These are phyloP conservation scores for Pestalotiopsis sp. DNA, from an alignment of 2,329 filamentous ascomycete species.

Conservation along the genomic window DNA sequence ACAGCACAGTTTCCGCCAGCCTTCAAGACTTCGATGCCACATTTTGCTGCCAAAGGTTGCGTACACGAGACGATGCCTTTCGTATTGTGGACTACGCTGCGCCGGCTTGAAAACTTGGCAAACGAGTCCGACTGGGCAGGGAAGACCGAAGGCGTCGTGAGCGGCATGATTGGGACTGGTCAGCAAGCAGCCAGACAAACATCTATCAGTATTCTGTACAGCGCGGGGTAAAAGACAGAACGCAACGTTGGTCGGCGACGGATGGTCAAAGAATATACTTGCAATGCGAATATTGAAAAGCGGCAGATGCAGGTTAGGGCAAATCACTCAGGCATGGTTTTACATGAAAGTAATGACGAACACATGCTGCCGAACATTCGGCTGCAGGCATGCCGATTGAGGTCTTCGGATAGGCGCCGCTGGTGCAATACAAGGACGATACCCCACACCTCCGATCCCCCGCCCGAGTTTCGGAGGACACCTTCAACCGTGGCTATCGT, in stretches of 20 bases:
- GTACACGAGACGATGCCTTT: conserved; percentile 89
- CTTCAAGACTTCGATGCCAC: conserved; percentile 81
- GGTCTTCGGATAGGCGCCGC: conserved; percentile 2
- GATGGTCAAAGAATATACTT: background rate
- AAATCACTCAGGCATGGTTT: background rate
- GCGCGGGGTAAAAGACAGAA: background rate
- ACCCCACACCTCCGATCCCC: conserved; percentile 4
- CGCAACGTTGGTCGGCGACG: background rate
- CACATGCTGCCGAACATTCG: background rate
- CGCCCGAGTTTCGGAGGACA: conserved; percentile 7
- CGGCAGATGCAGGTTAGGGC: background rate
- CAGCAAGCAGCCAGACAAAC: background rate
- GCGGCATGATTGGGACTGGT: conserved; percentile 41
- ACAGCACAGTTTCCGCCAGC: conserved; percentile 93
- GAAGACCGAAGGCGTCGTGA: conserved; percentile 48
- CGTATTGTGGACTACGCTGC: conserved; percentile 91
- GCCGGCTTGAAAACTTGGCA: conserved; percentile 71
- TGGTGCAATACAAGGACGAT: background rate
- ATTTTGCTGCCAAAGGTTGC: conserved; percentile 86
- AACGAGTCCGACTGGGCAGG: conserved; percentile 51
- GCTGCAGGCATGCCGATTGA: background rate
- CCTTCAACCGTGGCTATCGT: background rate
- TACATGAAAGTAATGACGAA: background rate
- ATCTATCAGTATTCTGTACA: too few relatives aligned
- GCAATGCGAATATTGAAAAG: background rate